Base-by-base conservation (phyloP, 257 asterid species). In the Haberlea rhodopensis region DNA sequence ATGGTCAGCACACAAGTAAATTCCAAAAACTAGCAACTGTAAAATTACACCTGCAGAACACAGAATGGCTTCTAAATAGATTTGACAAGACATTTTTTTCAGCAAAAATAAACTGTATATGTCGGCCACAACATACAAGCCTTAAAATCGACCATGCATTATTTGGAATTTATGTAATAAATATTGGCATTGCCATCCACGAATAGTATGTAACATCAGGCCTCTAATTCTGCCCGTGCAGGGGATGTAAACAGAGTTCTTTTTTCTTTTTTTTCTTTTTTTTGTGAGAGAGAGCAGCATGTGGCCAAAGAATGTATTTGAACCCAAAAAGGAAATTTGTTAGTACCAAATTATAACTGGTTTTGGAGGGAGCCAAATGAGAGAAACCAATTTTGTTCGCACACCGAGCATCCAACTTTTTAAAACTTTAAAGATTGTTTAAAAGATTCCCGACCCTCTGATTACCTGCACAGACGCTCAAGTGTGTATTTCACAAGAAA, bases 381-480 rank as follows among this genome's bases (percentile, higher is more conserved):
- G 21, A 16, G 24, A 53, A 43, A 48, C 22, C 40, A 31, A 37
- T 9, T 6, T 24, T n/a, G 40, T 66, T 22, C 11, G 25, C 49
- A 56, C 8, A 31, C 43, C n/a, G 21, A 61, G 75, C 58, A 23
- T 21, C 52, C n/a, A 60, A 65, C 48, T 57, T 57, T 28, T 48
- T 2, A 20, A 28, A 22, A 37, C 16, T n/a, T 56, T 18, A 6
- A 31, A 13, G 15, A 55, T 59, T 22, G 49, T 7, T 8, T 8
- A 20, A 21, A 61, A 60, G 56, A 56, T 32, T 26, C 19, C 13
- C 24, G 46, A 53, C 63, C 34, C 56, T 32, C 53, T 11, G 53
- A 48, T 23, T 45, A 67, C 25, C 54, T 54, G 34, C 43, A 18
- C 18, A 27, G 53, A 58, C 65, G 29, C 26, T 27, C 65, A 69